Evolutionary conservation across 2,329 filamentous ascomycete species (phyloP), one percentile per base, ranked within the genome.

Genomic region (Aspergillus tanneri): DNA sequence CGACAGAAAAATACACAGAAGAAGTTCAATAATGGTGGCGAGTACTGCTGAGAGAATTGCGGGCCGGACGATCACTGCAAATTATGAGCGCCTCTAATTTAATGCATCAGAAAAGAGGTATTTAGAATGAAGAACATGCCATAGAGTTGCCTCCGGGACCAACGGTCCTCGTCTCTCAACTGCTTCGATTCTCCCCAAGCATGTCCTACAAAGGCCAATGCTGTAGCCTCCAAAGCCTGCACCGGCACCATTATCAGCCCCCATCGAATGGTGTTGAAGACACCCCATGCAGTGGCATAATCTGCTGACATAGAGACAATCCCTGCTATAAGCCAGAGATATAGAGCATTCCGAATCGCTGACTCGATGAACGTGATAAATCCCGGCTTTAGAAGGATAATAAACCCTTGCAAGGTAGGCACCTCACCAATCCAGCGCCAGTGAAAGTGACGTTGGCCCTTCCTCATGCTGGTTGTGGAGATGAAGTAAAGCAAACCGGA

Each of bases 191-290:
- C 52, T 0, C 84, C 84, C 85, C 85, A 89, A 1, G 67, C 68
- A 55, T 89, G 85, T 0, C 85, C 84, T 12, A 87, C 74, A 58
- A 88, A 88, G 0, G 82, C 74, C 0, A 86, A 68, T 0, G 82
- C 75, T 0, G 85, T 85, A 2, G 81, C 80, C 63, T 90, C 84
- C 0, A 88, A 71, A 0, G 84, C 77, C 51, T 82, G 78, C 0
- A 89, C 82, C 0, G 85, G 85, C 0, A 88, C 84, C 85, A 89
- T 90, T 23, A 89, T 72, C 1, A 89, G 71, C 0, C 85, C 86
- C 85, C 85, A 88, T 11, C 85, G 77, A 34, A 89, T 88, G 0
- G 84, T 88, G 46, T 80, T 86, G 70, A 90, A 90, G 8, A 88
- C 73, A 2, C 84, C 82, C 85, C 85, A 90, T 0, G 85, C 84